Percentiles rank a stretch among this genome's conserved stretches.
Evolutionary conservation across 164 flowering plant genomes (phyloP).

Genomic region (Kingdonia uniflora): DNA sequence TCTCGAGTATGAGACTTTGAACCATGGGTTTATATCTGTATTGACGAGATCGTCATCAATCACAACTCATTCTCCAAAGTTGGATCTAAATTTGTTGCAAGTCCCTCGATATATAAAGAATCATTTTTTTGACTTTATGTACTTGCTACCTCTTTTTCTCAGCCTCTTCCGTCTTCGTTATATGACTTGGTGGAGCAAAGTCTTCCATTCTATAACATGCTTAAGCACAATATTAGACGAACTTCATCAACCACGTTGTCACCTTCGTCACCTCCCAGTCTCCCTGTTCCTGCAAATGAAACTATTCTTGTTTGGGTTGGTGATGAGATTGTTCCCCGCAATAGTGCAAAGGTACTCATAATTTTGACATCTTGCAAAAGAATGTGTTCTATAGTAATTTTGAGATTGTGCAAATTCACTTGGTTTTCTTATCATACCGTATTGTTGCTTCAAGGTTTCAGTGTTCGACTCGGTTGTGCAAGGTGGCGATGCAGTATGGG

Average conservation of each 20-base stretch:
- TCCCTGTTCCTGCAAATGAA: slow-evolving; percentile 81
- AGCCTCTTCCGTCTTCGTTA: slow-evolving; percentile 57
- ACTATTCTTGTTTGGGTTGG: slow-evolving; percentile 92
- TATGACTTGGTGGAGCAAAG: slow-evolving; percentile 82
- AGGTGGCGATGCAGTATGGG: slow-evolving; percentile 99
- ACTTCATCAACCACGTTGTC: slow-evolving; percentile 23
- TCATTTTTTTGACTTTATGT: too few relatives aligned
- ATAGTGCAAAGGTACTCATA: slow-evolving; percentile 72
- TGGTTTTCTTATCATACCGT: too few relatives aligned
- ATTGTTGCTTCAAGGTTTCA: slow-evolving; percentile 54
- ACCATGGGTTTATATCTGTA: too few relatives aligned
- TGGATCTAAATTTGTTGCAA: too few relatives aligned
- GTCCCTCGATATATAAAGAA: too few relatives aligned
- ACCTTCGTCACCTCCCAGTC: slow-evolving; percentile 47
- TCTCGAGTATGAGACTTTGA: too few relatives aligned
- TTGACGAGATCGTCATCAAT: too few relatives aligned
- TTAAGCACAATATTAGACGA: slow-evolving; percentile 33
- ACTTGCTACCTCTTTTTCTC: slow-evolving; percentile 9
- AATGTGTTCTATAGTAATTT: too few relatives aligned
- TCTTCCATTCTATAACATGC: slow-evolving; percentile 77
- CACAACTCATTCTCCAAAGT: too few relatives aligned
- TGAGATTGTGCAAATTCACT: too few relatives aligned
- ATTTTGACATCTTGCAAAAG: too few relatives aligned
- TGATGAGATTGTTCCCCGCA: slow-evolving; percentile 79
- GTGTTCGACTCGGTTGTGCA: slow-evolving; percentile 94